Evolutionary conservation across 139 green algal genomes (phyloP), one percentile per base, ranked within the genome.

Genomic region (Chlamydomonas urium): DNA sequence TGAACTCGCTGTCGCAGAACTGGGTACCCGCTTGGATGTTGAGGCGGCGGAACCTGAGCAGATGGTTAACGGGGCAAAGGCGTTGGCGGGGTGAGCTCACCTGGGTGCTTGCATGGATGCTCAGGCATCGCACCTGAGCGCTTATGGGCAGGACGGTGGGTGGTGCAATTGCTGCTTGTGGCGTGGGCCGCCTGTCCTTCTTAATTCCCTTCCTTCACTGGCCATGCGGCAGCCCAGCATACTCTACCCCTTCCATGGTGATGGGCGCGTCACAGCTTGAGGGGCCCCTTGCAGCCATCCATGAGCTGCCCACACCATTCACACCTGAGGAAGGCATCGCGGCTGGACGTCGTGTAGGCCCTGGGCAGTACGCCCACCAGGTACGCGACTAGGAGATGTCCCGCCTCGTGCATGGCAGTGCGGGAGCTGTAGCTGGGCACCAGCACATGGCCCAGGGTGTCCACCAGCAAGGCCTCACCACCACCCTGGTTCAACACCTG

Each of bases 331-430:
- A 96, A 93, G 0, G 94, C 94, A 63, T 98, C 91, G 37, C 87
- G 57, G 0, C 84, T 84, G 14, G 79, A 89, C 14, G 99, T 83
- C 0, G 88, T 97, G 89, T 99, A 99, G 2, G 58, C 81, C 10
- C 81, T 79, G 0, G 95, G 94, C 60, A 98, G 75, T 14, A 98
- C 79, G 8, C 95, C 94, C 26, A 96, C 31, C 28, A 98, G 75
- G 76, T 98, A 98, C 10, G 95, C 94, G 5, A 96, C 74, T 24
- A 99, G 81, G 66, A 99, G 95, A 81, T 99, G 94, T 0, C 93
- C 94, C 0, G 95, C 91, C 75, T 99, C 95, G 71, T 97, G 92
- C 21, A 56, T 26, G 17, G 45, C 45, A 26, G 21, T 21, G 17
- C 45, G 45, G 45, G 45, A 56, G 45, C 45, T 17, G 21, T 56